phyloP scores from a whole-genome alignment of 257 asterid genomes.

The Gentiana straminea region DNA sequence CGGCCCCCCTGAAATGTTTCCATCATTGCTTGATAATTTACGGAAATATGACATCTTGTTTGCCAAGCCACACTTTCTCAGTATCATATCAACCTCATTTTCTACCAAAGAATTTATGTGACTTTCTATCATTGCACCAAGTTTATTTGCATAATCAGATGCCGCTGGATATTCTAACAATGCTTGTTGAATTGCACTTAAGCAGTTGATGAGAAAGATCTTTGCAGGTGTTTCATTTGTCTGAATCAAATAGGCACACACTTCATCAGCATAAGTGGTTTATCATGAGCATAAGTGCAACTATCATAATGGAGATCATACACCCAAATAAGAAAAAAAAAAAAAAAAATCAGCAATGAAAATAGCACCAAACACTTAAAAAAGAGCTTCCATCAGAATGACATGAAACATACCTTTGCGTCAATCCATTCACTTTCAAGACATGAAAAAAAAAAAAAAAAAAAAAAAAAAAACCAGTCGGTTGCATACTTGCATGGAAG shows the following conservation, averaged over 20 bases:
- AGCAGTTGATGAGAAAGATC: conserved; percentile 85
- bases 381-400: too few relatives aligned
- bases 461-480: too few relatives aligned
- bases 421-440: too few relatives aligned
- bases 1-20: conserved; percentile 12
- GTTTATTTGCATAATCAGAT: conserved; percentile 60
- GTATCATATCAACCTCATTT: conserved; percentile 60
- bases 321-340: too few relatives aligned
- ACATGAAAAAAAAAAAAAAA: too few relatives aligned
- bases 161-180: conserved; percentile 65
- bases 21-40: conserved; percentile 21
- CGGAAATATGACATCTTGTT: conserved; percentile 64
- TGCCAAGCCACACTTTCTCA: conserved; percentile 65
- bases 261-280: conserved; percentile 1
- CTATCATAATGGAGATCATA: not conserved
- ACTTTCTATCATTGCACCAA: conserved; percentile 62
- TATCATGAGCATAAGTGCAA: not conserved
- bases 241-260: conserved; percentile 29
- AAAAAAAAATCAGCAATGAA: too few relatives aligned
- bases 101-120: conserved; percentile 68
- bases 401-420: too few relatives aligned
- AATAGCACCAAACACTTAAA: too few relatives aligned
- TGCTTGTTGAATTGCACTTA: conserved; percentile 86
- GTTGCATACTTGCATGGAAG: too few relatives aligned
- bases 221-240: conserved; percentile 78